These are phyloP conservation scores for Hypoxylon sp. DNA, from an alignment of 2,329 filamentous ascomycete species.

Conservation along the genomic window DNA sequence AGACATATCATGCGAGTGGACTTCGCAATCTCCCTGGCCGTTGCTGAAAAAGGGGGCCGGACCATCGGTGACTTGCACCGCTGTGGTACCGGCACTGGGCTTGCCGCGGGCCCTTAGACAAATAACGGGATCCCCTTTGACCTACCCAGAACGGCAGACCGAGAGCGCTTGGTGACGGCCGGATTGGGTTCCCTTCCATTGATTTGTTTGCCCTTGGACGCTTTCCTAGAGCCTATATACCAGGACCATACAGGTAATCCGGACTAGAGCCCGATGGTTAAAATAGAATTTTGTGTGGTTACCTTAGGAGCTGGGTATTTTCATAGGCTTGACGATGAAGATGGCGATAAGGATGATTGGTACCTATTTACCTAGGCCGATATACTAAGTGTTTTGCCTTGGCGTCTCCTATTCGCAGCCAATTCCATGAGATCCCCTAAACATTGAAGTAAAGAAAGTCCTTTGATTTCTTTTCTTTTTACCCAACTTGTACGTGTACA, in stretches of 20 bases:
- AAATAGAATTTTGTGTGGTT: background rate
- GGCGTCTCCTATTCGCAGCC: background rate
- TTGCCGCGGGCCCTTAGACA: conserved; percentile 23
- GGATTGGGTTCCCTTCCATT: background rate
- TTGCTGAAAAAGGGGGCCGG: conserved; percentile 11
- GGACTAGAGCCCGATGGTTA: background rate
- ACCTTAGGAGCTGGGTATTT: background rate
- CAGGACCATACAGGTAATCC: background rate
- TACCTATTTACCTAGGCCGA: background rate
- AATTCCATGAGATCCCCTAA: background rate
- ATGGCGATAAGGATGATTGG: background rate
- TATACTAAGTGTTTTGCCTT: background rate
- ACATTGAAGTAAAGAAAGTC: background rate
- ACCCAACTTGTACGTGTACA: background rate
- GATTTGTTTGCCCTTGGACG: conserved; percentile 12
- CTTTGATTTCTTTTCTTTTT: background rate
- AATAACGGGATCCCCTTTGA: conserved; percentile 29
- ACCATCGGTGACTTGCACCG: conserved; percentile 19
- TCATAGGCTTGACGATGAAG: background rate
- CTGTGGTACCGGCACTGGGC: conserved; percentile 21
- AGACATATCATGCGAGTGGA: conserved; percentile 17
- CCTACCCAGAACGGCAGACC: conserved; percentile 34
- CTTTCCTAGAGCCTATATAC: background rate
- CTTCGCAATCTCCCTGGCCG: background rate
- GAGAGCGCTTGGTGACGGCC: conserved; percentile 15